Evolutionary conservation across 1,284 basidiomycete genomes (phyloP).

Genomic region (Cutaneotrichosporon cutaneum): DNA sequence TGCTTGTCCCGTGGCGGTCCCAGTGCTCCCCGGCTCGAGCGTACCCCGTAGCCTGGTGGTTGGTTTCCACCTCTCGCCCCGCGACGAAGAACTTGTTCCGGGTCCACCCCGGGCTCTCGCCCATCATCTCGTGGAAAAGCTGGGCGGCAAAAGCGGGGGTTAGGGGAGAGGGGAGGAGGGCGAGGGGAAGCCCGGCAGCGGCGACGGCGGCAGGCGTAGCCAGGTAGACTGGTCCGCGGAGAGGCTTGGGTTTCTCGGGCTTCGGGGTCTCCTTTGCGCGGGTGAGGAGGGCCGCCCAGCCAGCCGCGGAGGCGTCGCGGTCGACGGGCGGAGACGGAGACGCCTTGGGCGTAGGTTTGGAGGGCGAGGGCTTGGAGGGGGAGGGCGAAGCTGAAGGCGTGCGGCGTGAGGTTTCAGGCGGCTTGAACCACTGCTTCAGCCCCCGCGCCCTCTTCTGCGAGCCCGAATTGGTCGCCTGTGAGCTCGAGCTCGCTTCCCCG

Average conservation of each 20-base stretch:
- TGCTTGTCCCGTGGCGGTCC: slow-evolving; percentile 17
- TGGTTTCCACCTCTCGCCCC: slow-evolving; percentile 55
- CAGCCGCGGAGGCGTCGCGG: slow-evolving; percentile 13
- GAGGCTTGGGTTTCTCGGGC: slow-evolving; percentile 10
- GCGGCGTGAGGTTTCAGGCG: not conserved
- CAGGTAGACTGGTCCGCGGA: slow-evolving; percentile 32
- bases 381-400: not conserved
- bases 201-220: slow-evolving; percentile 59
- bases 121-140: slow-evolving; percentile 58
- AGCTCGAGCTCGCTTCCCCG: not conserved
- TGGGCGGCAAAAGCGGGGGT: slow-evolving; percentile 62
- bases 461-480: slow-evolving; percentile 2
- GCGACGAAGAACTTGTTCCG: slow-evolving; percentile 45
- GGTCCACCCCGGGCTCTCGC: slow-evolving; percentile 44
- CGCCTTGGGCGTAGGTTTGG: slow-evolving; percentile 32
- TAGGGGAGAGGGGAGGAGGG: slow-evolving; percentile 60
- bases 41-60: slow-evolving; percentile 71
- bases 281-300: slow-evolving; percentile 25
- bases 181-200: slow-evolving; percentile 49
- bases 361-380: slow-evolving; percentile 22
- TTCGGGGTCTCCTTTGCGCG: not conserved
- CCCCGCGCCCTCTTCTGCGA: not conserved
- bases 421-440: slow-evolving; percentile 17
- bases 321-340: slow-evolving; percentile 8
- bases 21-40: slow-evolving; percentile 59